Evolutionary conservation across 257 asterid genomes (phyloP), one percentile per base, ranked within the genome.

Genomic region (Orobanche coerulescens): DNA sequence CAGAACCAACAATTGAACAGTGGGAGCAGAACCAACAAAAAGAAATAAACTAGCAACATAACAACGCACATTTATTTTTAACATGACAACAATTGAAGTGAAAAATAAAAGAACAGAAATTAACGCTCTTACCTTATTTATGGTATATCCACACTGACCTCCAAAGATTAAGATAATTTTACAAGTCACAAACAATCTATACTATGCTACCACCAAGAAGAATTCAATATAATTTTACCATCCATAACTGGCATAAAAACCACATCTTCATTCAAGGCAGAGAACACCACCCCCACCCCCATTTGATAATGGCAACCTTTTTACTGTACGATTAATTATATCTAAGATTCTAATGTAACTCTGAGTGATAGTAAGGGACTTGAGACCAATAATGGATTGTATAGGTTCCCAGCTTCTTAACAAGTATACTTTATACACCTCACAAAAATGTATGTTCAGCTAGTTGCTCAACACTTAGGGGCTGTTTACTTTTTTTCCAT

Each of bases 71-170:
- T 47, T 61, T 47, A 55, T n/a, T 37, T 73, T 31, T 33, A 12
- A 39, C 53, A 16, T 19, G 10, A 37, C 34, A 23, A 51, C 7
- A 52, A 36, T 30, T 46, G 39, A 63, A 55, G 50, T 25, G 28
- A 62, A 26, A 18, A n/a, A n/a, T n/a, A n/a, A 49, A 62, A 58
- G 39, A 43, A 64, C 28, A 62, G 46, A 47, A 31, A 64, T 30
- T 42, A 48, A 30, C 22, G 42, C 1, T 40, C 66, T 77, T 76
- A 84, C 98, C 90, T 81, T 88, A 70, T 92, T 83, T 36, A 86
- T 81, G 76, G 81, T 80, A 70, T 82, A 75, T 58, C 86, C 91
- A 61, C 96, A 88, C 75, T 90, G 90, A 79, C 94, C 98, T 88
- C 95, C 65, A 79, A 76, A 71, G 73, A 63, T 64, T 40, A 48